Evolutionary conservation across 106 monocot species (phyloP).

Genomic region (Cymbidium sinense): DNA sequence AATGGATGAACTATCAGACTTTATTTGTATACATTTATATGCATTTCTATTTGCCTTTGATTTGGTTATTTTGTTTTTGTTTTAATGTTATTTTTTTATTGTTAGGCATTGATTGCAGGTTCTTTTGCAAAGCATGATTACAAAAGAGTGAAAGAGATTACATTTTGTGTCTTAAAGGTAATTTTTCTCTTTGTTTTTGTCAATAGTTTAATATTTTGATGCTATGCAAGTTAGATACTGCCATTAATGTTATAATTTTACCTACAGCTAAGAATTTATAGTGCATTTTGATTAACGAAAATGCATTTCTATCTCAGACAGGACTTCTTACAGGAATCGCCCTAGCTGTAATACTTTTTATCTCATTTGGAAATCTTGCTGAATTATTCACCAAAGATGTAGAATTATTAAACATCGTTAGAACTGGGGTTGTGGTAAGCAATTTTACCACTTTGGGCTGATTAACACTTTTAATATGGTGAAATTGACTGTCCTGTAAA

Average conservation of each 20-base stretch:
- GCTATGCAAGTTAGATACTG: slow-evolving; percentile 5
- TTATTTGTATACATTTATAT: no score
- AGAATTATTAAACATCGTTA: slow-evolving; percentile 68
- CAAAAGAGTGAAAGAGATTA: slow-evolving; percentile 64
- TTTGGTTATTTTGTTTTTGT: no score
- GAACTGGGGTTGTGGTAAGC: slow-evolving; percentile 70
- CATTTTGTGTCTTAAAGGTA: slow-evolving; percentile 73
- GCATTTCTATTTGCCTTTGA: no score
- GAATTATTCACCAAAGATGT: slow-evolving; percentile 78
- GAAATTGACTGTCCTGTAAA: background rate
- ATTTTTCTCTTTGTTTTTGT: background rate
- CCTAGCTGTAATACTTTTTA: slow-evolving; percentile 49
- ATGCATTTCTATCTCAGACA: slow-evolving; percentile 24
- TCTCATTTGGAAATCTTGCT: slow-evolving; percentile 71
- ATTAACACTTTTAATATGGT: background rate
- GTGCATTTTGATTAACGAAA: background rate
- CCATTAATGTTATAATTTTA: background rate
- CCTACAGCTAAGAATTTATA: slow-evolving; percentile 4
- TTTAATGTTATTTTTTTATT: background rate
- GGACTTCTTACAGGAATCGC: slow-evolving; percentile 65
- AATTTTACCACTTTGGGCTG: background rate
- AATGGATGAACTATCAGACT: no score
- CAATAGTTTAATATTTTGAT: background rate
- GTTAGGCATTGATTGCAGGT: slow-evolving; percentile 84
- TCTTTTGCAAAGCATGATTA: slow-evolving; percentile 77